Evolutionary conservation across 1,284 basidiomycete genomes (phyloP).

Genomic region (Kwoniella shivajii): DNA sequence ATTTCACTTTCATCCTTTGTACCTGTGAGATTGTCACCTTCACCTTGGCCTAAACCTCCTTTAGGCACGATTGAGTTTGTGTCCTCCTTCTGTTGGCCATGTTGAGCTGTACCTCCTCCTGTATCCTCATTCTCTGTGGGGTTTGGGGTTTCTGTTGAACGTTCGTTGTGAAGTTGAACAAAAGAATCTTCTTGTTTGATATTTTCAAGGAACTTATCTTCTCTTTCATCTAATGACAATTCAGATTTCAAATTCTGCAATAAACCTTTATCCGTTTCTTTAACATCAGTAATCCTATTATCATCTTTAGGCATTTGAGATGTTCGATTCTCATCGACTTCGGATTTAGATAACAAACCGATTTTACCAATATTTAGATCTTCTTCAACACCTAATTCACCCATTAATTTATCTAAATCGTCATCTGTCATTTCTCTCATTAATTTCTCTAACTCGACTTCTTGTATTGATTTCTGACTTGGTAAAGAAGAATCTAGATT

Average conservation of each 20-base stretch:
- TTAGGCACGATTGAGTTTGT: background rate
- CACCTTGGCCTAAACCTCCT: background rate
- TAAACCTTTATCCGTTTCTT: constrained; percentile 8
- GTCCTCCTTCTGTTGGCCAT: background rate
- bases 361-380: background rate
- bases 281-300: background rate
- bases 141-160: too few species aligned
- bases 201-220: constrained; percentile 1
- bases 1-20: background rate
- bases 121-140: background rate
- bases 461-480: constrained; percentile 30
- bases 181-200: background rate
- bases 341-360: constrained; percentile 1
- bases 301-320: background rate
- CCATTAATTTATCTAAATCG: constrained; percentile 46
- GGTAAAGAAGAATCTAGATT: too few species aligned
- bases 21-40: constrained; percentile 1
- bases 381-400: constrained; percentile 34
- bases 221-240: constrained; percentile 6
- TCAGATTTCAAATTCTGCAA: constrained; percentile 4
- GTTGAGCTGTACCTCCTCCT: background rate
- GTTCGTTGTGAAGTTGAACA: too few species aligned
- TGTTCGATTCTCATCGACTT: background rate
- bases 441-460: constrained; percentile 48
- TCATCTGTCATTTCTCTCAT: constrained; percentile 49